A percentile compares a stretch with the other conserved stretches of the same genome.
Conservation (phyloP, 2,329 filamentous ascomycete species). For the Aureobasidium vineae region DNA sequence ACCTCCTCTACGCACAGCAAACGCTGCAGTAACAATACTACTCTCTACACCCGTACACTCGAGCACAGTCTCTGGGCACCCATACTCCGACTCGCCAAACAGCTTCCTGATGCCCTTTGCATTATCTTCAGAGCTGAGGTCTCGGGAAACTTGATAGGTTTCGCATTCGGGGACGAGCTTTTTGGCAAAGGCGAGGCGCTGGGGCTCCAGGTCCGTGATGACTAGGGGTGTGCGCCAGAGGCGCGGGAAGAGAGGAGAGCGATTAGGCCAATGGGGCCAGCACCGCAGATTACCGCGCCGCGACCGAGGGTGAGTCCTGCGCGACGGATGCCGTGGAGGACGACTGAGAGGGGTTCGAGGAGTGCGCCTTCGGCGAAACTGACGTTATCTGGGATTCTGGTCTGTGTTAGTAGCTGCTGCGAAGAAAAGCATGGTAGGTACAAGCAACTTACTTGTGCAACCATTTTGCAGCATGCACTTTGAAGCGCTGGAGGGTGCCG, state of each 20-base stretch:
- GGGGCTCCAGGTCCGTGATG: slow-evolving; percentile 78
- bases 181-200: slow-evolving; percentile 74
- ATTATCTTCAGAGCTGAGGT: slow-evolving; percentile 32
- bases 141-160: slow-evolving; percentile 33
- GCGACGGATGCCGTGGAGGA: slow-evolving; percentile 49
- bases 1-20: slow-evolving; percentile 34
- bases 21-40: slow-evolving; percentile 36
- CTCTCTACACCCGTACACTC: slow-evolving; percentile 41
- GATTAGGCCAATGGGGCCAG: slow-evolving; percentile 63
- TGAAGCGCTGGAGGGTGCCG: slow-evolving; percentile 85
- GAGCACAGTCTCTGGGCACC: slow-evolving; percentile 34
- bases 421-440: slow-evolving; percentile 47
- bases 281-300: slow-evolving; percentile 57
- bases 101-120: slow-evolving; percentile 33
- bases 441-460: slow-evolving; percentile 78
- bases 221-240: slow-evolving; percentile 71
- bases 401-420: slow-evolving; percentile 49
- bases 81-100: slow-evolving; percentile 31
- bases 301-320: slow-evolving; percentile 35
- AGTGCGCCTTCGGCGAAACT: slow-evolving; percentile 81
- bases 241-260: slow-evolving; percentile 57
- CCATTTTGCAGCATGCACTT: slow-evolving; percentile 76
- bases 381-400: slow-evolving; percentile 65
- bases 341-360: slow-evolving; percentile 63
- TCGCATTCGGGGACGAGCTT: slow-evolving; percentile 53